phyloP scores from a whole-genome alignment of 2,329 filamentous ascomycete species.

The Arthrobotrys entomopaga region DNA sequence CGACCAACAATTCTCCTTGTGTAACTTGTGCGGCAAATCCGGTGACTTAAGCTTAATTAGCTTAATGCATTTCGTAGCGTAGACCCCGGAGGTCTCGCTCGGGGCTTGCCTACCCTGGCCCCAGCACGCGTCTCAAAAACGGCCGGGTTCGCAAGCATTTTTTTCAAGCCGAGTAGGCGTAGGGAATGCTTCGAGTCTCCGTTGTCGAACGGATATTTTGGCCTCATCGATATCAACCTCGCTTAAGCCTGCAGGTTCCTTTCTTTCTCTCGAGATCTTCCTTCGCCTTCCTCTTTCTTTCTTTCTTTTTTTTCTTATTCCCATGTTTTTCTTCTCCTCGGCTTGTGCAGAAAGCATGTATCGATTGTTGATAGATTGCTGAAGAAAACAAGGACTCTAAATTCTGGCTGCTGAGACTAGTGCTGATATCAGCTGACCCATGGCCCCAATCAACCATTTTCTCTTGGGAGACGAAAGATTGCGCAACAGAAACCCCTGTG shows the following conservation, averaged over 20 bases:
- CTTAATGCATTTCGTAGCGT: constrained; percentile 30
- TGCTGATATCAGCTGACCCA: too few relatives aligned
- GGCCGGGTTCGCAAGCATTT: neutral
- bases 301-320: too few relatives aligned
- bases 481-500: constrained; percentile 39
- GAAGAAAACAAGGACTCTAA: too few relatives aligned
- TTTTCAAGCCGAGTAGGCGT: too few relatives aligned
- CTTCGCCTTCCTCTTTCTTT: too few relatives aligned
- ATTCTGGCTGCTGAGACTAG: too few relatives aligned
- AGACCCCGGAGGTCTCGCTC: constrained; percentile 29
- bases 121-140: constrained; percentile 8
- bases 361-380: too few relatives aligned
- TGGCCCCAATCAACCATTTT: too few relatives aligned
- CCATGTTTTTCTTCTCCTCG: too few relatives aligned
- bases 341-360: too few relatives aligned
- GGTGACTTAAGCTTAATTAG: constrained; percentile 41
- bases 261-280: neutral
- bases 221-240: too few relatives aligned
- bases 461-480: constrained; percentile 11
- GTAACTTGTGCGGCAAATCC: constrained; percentile 44
- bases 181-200: neutral
- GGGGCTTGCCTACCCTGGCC: constrained; percentile 5
- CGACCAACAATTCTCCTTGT: constrained; percentile 18
- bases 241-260: neutral
- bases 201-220: constrained; percentile 7